Conservation (phyloP, 1,284 basidiomycete species). For the Microbotryum silenes-acaulis region DNA sequence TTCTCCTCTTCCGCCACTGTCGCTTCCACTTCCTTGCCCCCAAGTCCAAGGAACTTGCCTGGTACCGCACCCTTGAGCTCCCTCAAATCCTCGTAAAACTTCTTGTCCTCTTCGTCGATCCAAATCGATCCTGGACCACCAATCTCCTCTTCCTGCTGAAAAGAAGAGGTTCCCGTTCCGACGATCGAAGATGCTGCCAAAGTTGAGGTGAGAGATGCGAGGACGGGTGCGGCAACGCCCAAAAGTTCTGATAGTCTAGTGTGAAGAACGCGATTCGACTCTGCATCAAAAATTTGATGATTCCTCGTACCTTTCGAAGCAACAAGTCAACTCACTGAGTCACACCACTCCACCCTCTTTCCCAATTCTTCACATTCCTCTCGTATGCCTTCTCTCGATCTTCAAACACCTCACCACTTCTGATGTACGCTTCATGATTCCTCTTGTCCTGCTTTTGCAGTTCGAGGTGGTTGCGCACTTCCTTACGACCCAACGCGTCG, state of each 20-base stretch:
- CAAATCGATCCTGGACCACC: conserved; percentile 66
- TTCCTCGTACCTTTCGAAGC: not conserved
- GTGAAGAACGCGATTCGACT: not conserved
- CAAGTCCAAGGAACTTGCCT: conserved; percentile 62
- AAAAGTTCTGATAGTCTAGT: conserved; percentile 77
- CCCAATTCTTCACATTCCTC: conserved; percentile 92
- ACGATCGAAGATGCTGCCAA: conserved; percentile 28
- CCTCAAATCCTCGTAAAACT: conserved; percentile 88
- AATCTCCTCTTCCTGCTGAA: conserved; percentile 23
- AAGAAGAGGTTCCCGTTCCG: conserved; percentile 16
- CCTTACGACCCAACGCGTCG: conserved; percentile 79
- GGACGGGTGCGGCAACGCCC: conserved; percentile 65
- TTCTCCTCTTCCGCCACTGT: conserved; percentile 8
- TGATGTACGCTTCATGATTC: conserved; percentile 98
- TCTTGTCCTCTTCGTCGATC: conserved; percentile 94
- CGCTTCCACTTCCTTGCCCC: not conserved
- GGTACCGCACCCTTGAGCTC: conserved; percentile 90
- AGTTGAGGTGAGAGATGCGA: conserved; percentile 64
- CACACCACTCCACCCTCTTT: conserved; percentile 76
- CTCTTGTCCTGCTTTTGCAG: conserved; percentile 91
- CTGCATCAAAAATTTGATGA: not conserved
- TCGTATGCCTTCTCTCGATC: conserved; percentile 97
- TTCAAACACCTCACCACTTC: conserved; percentile 97
- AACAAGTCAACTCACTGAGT: conserved; percentile 38
- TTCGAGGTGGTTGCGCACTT: conserved; percentile 84